A percentile compares a stretch with the other conserved stretches of the same genome.
phyloP scores from a whole-genome alignment of 139 green algal species.

The Pedinophyceae sp. region DNA sequence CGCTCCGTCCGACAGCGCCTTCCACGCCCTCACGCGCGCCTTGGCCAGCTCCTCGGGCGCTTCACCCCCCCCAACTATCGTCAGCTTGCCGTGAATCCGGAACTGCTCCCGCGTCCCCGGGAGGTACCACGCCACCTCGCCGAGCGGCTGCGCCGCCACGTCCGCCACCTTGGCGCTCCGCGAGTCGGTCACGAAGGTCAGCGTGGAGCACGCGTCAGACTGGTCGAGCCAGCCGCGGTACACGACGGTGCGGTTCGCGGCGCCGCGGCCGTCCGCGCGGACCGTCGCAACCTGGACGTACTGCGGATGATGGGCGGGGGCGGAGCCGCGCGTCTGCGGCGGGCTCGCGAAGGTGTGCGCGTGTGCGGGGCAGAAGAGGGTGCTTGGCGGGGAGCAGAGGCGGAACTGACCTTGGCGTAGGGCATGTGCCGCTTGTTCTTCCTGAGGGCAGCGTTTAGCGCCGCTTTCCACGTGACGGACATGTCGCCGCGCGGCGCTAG shows the following conservation, averaged over 20 bases:
- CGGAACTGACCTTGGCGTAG: no score
- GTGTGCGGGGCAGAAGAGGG: no score
- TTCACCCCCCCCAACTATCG: not conserved
- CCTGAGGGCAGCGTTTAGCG: not conserved
- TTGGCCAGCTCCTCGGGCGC: not conserved
- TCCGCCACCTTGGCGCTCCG: constrained; percentile 1
- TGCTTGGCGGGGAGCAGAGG: no score
- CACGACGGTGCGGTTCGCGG: constrained; percentile 1
- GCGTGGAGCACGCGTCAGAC: not conserved
- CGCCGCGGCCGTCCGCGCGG: not conserved
- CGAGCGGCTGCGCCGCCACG: not conserved
- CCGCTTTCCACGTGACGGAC: not conserved
- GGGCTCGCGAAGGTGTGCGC: no score
- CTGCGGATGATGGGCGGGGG: no score
- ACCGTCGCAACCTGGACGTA: constrained; percentile 7
- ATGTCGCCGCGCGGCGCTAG: no score
- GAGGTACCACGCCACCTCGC: constrained; percentile 6
- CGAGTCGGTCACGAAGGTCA: constrained; percentile 5
- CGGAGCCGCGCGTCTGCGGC: no score
- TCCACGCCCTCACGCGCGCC: constrained; percentile 1
- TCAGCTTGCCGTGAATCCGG: constrained; percentile 1
- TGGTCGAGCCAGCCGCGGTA: constrained; percentile 1
- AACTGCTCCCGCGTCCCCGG: constrained; percentile 5
- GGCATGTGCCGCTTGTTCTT: not conserved
- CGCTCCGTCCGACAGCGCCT: constrained; percentile 3